Evolutionary conservation across 2,329 filamentous ascomycete species (phyloP), one percentile per base, ranked within the genome.

Genomic region (Madurella fahalii): DNA sequence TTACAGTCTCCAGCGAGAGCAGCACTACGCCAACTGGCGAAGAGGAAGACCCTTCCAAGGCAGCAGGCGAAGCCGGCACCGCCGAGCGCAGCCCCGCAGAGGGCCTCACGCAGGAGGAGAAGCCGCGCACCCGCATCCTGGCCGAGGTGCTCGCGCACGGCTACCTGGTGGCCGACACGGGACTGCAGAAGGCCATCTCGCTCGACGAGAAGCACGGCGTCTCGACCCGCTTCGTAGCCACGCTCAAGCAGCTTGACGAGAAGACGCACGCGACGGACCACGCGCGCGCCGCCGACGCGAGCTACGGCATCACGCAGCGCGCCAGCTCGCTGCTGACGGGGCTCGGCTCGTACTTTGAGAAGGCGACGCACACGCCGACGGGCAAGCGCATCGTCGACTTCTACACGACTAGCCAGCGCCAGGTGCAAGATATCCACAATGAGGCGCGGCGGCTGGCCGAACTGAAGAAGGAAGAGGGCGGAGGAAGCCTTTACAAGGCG

Each of bases 141-240:
- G 94, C 94, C 61, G 94, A 99, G 77, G 96, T 97, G 73, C 87
- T 99, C 34, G 92, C 94, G 11, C 90, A 96, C 66, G 94, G 94
- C 64, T 99, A 99, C 75, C 82, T 85, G 40, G 79, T 97, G 61
- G 91, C 82, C 31, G 83, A 86, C 54, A 77, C 72, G 30, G 89
- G 89, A 48, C 86, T 96, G 64, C 82, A 94, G 75, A 82, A 82
- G 59, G 93, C 90, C 59, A 89, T 99, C 66, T 83, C 89, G 31
- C 84, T 97, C 49, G 94, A 99, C 77, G 78, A 88, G 70, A 87
- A 93, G 76, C 92, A 97, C 74, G 90, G 90, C 63, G 85, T 97
- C 66, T 89, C 87, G 55, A 78, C 71, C 67, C 85, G 86, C 64
- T 99, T 99, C 81, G 84, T 89, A 59, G 77, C 72, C 59, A 89